Evolutionary conservation across 208 protist genomes (phyloP), one percentile per base, ranked within the genome.

Genomic region (Trichomonas vaginalis): DNA sequence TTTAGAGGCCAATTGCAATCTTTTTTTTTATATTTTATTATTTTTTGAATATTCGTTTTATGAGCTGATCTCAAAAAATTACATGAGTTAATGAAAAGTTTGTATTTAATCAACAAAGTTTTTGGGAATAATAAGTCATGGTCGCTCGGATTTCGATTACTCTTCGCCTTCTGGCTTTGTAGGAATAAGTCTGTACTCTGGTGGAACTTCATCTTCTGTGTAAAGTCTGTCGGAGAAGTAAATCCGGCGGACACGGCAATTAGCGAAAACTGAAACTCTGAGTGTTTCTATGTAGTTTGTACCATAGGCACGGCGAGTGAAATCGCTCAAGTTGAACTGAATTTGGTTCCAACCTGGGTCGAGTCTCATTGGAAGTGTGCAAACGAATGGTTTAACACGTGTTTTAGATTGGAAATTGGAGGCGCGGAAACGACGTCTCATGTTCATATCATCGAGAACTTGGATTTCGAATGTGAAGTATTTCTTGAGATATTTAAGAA

Each of bases 381-480:
- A 99, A 95, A 99, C 99, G 97, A 99, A 99, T 9, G 98, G 98
- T 97, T 99, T 99, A 46, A 99, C 98, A 86, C 99, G 98, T 35
- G 99, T 99, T 10, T 98, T 99, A 87, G 97, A 98, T 97, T 99
- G 96, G 96, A 99, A 99, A 97, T 99, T 99, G 83, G 98, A 99
- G 42, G 99, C 98, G 32, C 99, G 97, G 97, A 99, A 99, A 56
- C 99, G 97, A 42, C 99, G 97, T 35, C 98, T 97, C 80, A 99
- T 98, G 96, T 99, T 98, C 97, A 99, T 99, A 96, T 99, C 99
- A 97, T 99, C 99, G 32, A 99, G 97, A 45, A 99, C 98, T 92
- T 98, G 98, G 32, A 99, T 98, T 97, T 99, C 99, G 96, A 99
- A 99, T 40, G 98, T 99, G 97, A 99, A 99, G 97, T 99, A 99